Evolutionary conservation across 2,329 filamentous ascomycete species (phyloP).

Genomic region (Rhynchosporium secalis): DNA sequence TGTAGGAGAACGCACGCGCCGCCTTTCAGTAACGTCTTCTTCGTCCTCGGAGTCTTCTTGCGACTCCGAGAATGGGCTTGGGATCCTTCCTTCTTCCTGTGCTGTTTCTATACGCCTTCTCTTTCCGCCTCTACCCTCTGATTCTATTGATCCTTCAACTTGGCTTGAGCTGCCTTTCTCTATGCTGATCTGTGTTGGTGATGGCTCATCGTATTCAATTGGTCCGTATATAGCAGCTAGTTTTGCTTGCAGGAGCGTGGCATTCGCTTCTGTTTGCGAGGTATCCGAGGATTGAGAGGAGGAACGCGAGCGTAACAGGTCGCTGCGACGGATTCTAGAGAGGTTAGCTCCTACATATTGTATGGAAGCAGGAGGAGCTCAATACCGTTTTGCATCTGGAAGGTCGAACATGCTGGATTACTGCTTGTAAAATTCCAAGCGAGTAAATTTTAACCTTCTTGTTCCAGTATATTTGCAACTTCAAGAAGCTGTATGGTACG

Average conservation of each 20-base stretch:
- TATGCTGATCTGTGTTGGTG: no score
- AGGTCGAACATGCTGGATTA: slow-evolving; percentile 50
- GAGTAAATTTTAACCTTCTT: no score
- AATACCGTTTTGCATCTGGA: slow-evolving; percentile 54
- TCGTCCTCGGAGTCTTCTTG: slow-evolving; percentile 29
- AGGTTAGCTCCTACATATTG: slow-evolving; percentile 8
- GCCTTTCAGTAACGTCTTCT: slow-evolving; percentile 22
- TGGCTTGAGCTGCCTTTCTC: neutral
- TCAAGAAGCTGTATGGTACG: no score
- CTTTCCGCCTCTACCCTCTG: neutral
- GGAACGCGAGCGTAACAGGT: slow-evolving; percentile 45
- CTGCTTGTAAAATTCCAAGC: no score
- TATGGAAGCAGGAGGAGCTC: neutral
- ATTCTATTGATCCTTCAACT: neutral
- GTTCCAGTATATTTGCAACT: no score
- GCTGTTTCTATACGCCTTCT: neutral
- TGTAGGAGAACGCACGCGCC: neutral
- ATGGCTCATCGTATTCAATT: slow-evolving; percentile 7
- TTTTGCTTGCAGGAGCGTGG: slow-evolving; percentile 24
- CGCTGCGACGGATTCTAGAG: slow-evolving; percentile 54
- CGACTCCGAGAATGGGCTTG: neutral
- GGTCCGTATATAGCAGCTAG: slow-evolving; percentile 34
- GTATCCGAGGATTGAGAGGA: slow-evolving; percentile 26
- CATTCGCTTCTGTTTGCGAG: slow-evolving; percentile 1
- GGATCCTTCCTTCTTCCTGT: neutral